Evolutionary conservation across 305 asterid genomes (phyloP).

Genomic region (Lippia alba): DNA sequence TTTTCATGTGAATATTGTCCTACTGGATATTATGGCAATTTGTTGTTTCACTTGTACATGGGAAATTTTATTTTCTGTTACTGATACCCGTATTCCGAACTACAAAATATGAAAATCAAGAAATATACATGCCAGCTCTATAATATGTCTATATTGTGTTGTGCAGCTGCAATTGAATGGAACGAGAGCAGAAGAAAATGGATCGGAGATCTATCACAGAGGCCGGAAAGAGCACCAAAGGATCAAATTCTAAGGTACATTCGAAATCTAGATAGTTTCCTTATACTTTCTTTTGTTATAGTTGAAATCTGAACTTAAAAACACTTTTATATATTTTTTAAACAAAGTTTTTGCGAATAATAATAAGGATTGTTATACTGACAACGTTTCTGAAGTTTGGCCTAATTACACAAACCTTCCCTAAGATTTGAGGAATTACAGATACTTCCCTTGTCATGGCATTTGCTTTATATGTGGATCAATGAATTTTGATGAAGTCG

Average conservation of each 20-base stretch:
- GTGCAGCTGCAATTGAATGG: conserved; percentile 76
- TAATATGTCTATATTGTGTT: conserved; percentile 28
- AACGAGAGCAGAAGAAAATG: conserved; percentile 68
- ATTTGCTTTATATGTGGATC: no score
- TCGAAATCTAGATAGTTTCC: conserved; percentile 1
- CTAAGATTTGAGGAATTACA: no score
- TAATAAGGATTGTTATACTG: no score
- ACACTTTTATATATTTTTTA: no score
- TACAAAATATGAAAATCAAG: background rate
- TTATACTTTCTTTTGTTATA: background rate
- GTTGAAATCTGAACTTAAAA: no score
- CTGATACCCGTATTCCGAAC: background rate
- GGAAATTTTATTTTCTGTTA: background rate
- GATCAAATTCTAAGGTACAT: conserved; percentile 78
- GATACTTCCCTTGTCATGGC: no score
- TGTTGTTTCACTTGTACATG: background rate
- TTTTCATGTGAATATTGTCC: no score
- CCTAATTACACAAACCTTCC: no score
- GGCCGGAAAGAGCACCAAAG: conserved; percentile 47
- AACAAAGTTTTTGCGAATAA: no score
- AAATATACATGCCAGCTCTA: background rate
- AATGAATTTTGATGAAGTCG: no score
- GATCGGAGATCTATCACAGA: conserved; percentile 60
- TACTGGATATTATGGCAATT: no score
- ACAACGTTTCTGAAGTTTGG: no score